phyloP scores from a whole-genome alignment of 106 monocot genomes.

The Dactylorhiza incarnata region DNA sequence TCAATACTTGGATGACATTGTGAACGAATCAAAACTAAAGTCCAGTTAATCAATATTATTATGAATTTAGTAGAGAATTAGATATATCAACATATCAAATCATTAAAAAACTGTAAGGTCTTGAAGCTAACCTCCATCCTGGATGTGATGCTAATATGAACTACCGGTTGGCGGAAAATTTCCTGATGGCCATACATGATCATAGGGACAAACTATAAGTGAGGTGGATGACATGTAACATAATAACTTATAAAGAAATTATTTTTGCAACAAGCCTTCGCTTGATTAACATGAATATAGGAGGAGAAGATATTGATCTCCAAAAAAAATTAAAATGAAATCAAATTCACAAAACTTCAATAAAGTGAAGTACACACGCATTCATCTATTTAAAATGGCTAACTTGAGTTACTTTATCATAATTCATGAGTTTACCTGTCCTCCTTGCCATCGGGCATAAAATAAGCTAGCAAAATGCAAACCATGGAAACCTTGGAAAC shows the following conservation, averaged over 20 bases:
- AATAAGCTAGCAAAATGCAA: constrained; percentile 33
- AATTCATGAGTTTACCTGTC: constrained; percentile 42
- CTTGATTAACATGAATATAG: background rate
- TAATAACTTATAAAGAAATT: background rate
- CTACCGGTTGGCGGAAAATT: constrained; percentile 61
- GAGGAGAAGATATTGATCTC: too few relatives aligned
- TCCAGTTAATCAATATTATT: background rate
- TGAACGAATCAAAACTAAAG: background rate
- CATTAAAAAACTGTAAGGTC: background rate
- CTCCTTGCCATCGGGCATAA: constrained; percentile 40
- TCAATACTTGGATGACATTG: constrained; percentile 43
- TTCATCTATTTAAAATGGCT: background rate
- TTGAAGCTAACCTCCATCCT: constrained; percentile 67
- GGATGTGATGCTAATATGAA: constrained; percentile 82
- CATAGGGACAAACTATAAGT: background rate
- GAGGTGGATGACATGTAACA: too few relatives aligned
- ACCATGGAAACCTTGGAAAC: too few relatives aligned
- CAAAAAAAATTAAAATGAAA: too few relatives aligned
- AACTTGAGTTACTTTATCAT: constrained; percentile 39
- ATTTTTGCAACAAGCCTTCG: background rate
- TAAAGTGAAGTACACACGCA: too few relatives aligned
- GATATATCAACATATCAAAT: background rate
- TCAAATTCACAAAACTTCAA: too few relatives aligned
- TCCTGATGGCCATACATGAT: constrained; percentile 59
- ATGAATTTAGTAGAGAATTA: background rate